phyloP scores from a whole-genome alignment of 2,329 filamentous ascomycete genomes.

The Aureobasidium lini region DNA sequence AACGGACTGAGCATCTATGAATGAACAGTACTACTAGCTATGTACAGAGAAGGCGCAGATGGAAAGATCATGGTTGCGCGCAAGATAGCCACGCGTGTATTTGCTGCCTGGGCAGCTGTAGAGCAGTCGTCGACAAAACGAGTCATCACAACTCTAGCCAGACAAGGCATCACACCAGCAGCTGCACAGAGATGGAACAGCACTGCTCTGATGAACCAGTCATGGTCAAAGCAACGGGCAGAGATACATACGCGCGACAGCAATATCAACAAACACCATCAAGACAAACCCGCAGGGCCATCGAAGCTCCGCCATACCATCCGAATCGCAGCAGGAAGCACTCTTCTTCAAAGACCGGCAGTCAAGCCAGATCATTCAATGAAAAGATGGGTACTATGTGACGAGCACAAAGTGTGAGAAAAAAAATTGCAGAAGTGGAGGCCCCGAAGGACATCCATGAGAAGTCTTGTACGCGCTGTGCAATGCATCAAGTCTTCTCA shows the following conservation, averaged over 20 bases:
- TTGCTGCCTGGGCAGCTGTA: too few species aligned
- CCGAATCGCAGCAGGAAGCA: background rate
- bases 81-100: too few species aligned
- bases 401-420: background rate
- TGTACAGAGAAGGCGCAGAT: background rate
- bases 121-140: too few species aligned
- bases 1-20: background rate
- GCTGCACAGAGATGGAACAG: too few species aligned
- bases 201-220: too few species aligned
- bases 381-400: constrained; percentile 3
- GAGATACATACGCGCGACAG: too few species aligned
- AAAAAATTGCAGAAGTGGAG: constrained; percentile 7
- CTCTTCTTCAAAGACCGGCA: constrained; percentile 12
- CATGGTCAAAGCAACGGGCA: too few species aligned
- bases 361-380: background rate
- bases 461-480: constrained; percentile 12
- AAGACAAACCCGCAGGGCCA: too few species aligned
- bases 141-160: background rate
- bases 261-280: too few species aligned
- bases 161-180: too few species aligned
- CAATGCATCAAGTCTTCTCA: constrained; percentile 9
- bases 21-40: too few species aligned
- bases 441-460: constrained; percentile 11
- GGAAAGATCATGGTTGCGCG: background rate
- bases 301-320: too few species aligned